These are phyloP conservation scores for Linnemannia zychae DNA, from an alignment of 192 early-diverging fungal species.

Conservation along the genomic window DNA sequence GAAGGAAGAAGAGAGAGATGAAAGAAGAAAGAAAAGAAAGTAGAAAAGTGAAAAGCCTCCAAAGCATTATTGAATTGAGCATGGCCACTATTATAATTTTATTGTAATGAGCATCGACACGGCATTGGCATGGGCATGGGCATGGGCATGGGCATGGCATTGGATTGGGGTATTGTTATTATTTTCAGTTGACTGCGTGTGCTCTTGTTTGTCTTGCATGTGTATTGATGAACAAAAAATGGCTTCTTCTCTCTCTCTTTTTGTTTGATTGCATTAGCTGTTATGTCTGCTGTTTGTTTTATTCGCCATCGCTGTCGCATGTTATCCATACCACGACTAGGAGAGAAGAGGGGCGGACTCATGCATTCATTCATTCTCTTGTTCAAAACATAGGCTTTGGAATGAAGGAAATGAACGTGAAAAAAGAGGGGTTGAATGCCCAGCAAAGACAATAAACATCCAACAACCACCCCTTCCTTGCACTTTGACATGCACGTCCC, in stretches of 20 bases:
- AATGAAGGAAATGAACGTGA: neutral
- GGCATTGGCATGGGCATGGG: too few species aligned
- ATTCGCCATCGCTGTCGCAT: neutral
- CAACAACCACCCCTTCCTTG: neutral
- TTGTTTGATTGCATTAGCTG: neutral
- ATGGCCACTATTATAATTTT: too few species aligned
- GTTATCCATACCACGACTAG: neutral
- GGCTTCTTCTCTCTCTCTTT: neutral
- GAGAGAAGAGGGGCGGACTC: neutral
- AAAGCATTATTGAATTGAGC: too few species aligned
- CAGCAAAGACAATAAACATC: neutral
- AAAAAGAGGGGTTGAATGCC: neutral
- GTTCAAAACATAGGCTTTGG: too few species aligned
- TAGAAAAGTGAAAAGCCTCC: neutral
- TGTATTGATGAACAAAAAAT: neutral
- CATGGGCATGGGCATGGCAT: too few species aligned
- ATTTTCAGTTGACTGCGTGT: neutral
- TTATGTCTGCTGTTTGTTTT: neutral
- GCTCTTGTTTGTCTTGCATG: constrained; percentile 7
- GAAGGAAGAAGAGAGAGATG: neutral
- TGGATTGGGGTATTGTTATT: neutral
- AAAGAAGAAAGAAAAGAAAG: neutral
- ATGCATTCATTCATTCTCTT: neutral
- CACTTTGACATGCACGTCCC: too few species aligned
- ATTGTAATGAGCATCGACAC: too few species aligned